A percentile compares a stretch with the other conserved stretches of the same genome.
Evolutionary conservation across 1,139 yeast species (phyloP).

Genomic region (Sugiyamaella pinicola): DNA sequence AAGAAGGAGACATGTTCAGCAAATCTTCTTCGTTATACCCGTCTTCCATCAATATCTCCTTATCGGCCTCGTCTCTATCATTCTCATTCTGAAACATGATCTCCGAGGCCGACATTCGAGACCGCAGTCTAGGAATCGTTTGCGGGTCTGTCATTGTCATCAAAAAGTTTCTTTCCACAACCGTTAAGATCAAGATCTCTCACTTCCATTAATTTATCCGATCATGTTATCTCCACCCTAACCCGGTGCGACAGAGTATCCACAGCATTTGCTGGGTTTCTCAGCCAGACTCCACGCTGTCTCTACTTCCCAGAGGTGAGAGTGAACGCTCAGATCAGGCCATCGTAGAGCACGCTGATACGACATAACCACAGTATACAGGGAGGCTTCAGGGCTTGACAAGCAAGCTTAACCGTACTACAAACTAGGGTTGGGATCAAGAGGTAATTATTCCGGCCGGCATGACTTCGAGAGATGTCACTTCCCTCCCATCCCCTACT

Average conservation of each 20-base stretch:
- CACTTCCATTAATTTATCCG: slow-evolving; percentile 1
- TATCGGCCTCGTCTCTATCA: slow-evolving; percentile 21
- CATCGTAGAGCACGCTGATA: no score
- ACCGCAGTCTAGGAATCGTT: slow-evolving; percentile 11
- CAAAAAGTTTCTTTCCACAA: not conserved
- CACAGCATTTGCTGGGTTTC: no score
- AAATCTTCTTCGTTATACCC: slow-evolving; percentile 22
- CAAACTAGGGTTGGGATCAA: no score
- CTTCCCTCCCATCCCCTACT: no score
- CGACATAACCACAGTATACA: no score
- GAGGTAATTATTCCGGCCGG: no score
- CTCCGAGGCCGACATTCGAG: slow-evolving; percentile 18
- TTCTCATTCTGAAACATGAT: slow-evolving; percentile 21
- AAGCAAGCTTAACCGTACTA: no score
- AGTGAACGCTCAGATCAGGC: no score
- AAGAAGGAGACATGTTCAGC: slow-evolving; percentile 13
- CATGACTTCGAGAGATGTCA: no score
- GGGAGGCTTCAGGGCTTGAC: no score
- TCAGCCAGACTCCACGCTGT: no score
- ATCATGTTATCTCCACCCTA: not conserved
- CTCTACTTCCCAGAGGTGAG: no score
- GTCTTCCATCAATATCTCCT: slow-evolving; percentile 20
- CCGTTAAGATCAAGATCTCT: not conserved
- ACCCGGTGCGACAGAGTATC: not conserved
- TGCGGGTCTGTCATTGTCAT: slow-evolving; percentile 20